Percentiles rank a stretch among this genome's conserved stretches.
Conservation (phyloP, 441 rosid species). For the Isatis lusitanica region DNA sequence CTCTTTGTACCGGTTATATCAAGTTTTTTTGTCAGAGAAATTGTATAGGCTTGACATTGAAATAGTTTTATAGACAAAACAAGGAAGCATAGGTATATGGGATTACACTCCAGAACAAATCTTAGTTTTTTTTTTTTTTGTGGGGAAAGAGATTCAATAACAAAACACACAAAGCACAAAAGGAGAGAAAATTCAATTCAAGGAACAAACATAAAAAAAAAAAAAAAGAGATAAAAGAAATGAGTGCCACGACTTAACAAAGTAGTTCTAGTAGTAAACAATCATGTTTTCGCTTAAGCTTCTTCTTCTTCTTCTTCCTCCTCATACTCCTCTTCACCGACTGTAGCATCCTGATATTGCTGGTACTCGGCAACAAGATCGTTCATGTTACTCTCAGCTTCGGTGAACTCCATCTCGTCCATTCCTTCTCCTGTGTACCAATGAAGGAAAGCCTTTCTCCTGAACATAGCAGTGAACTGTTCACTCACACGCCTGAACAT, state of each 20-base stretch:
- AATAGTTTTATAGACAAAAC: constrained; percentile 26
- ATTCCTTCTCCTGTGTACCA: constrained; percentile 46
- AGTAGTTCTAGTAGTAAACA: constrained; percentile 13
- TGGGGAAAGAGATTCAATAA: background rate
- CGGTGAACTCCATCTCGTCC: constrained; percentile 43
- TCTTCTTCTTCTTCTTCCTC: constrained; percentile 41
- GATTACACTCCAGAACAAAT: constrained; percentile 33
- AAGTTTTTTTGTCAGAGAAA: background rate
- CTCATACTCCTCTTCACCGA: constrained; percentile 39
- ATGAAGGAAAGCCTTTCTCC: constrained; percentile 41
- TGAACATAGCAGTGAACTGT: constrained; percentile 43
- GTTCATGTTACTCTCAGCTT: constrained; percentile 44
- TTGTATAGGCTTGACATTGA: constrained; percentile 25
- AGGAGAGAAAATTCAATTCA: constrained; percentile 17
- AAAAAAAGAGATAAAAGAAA: constrained; percentile 15
- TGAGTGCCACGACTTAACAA: constrained; percentile 24
- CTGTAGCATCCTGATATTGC: constrained; percentile 42
- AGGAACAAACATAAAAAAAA: constrained; percentile 7
- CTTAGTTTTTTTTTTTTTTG: constrained; percentile 1
- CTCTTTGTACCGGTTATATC: background rate
- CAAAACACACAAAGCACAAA: constrained; percentile 32
- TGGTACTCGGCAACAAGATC: constrained; percentile 43
- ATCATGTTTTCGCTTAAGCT: constrained; percentile 18
- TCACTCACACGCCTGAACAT: constrained; percentile 43
- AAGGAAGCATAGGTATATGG: constrained; percentile 20